Base-by-base conservation (phyloP, 2,329 filamentous ascomycete genomes). In the Curvularia spicifera region DNA sequence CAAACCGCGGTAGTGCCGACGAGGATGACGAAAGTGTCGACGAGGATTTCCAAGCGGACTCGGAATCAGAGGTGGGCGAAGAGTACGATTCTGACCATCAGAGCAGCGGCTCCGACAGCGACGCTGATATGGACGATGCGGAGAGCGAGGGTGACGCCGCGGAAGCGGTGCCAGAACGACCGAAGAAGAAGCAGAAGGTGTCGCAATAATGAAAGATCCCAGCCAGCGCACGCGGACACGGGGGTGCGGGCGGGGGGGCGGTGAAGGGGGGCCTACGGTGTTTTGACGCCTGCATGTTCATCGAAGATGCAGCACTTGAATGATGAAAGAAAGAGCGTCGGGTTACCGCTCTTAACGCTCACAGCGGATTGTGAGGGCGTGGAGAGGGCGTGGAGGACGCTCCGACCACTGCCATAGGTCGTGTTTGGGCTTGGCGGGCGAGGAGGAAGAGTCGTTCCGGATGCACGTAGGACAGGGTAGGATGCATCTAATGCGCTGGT, bases 21-120 rank as follows among this genome's bases (percentile, higher is more conserved):
- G 95, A 99, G 78, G 95, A 99, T 71, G 91, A 94, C 73, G 94
- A 98, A 81, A 94, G 90, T 59, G 88, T 93, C 8, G 95, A 99
- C 70, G 95, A 99, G 76, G 95, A 99, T 80, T 99, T 99, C 83
- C 86, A 90, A 68, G 91, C 90, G 5, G 92, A 96, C 61, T 93
- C 90, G 13, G 95, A 99, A 65, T 96, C 91, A 52, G 95, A 99
- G 67, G 93, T 97, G 2, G 95, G 94, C 0, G 95, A 99, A 78
- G 96, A 99, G 75, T 99, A 87, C 68, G 95, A 99, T 78, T 94
- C 91, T 52, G 89, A 87, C 45, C 94, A 97, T 73, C 91, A 96
- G 74, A 97, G 92, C 73, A 91, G 87, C 50, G 92, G 90, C 12
- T 88, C 85, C 18, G 88, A 84, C 55, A 89, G 86, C 66, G 89